A percentile compares a stretch with the other conserved stretches of the same genome.
Conservation (phyloP, 108 stramenopile species). For the Pseudonitzschia multiseries region DNA sequence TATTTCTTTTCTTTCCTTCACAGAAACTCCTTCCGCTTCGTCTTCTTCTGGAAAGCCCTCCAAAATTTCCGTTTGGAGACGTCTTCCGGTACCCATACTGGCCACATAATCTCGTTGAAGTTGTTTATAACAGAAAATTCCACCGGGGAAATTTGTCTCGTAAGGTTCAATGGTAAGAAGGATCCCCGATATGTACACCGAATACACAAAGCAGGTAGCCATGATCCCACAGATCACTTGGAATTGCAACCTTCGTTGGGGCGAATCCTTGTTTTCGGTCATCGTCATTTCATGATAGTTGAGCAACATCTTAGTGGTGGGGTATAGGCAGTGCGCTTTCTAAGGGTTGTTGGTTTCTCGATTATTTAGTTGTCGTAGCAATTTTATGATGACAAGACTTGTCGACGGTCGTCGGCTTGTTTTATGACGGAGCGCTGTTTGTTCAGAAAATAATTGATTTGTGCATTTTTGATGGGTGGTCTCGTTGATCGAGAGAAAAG, state of each 20-base stretch:
- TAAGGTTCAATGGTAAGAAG: constrained; percentile 38
- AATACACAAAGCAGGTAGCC: constrained; percentile 35
- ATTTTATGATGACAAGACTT: not conserved
- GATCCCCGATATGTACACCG: constrained; percentile 51
- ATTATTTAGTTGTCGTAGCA: not conserved
- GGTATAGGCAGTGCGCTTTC: not conserved
- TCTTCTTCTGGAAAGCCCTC: constrained; percentile 25
- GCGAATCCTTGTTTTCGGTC: constrained; percentile 51
- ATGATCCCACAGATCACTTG: constrained; percentile 55
- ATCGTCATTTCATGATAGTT: constrained; percentile 83
- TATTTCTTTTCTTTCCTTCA: constrained; percentile 6
- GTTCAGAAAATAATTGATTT: not conserved
- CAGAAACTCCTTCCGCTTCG: constrained; percentile 38
- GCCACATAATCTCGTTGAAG: constrained; percentile 70
- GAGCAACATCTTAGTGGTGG: constrained; percentile 32
- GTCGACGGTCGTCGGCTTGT: not conserved
- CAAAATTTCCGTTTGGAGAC: constrained; percentile 15
- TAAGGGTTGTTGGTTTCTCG: not conserved
- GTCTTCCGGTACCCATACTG: constrained; percentile 27
- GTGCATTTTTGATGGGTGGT: not conserved
- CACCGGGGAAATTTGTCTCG: constrained; percentile 63
- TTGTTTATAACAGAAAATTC: constrained; percentile 62
- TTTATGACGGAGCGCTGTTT: not conserved
- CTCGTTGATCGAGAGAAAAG: not conserved
- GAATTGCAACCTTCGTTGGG: constrained; percentile 52